Percentiles rank a stretch among this genome's conserved stretches.
These are phyloP conservation scores for Colletotrichum musicola DNA, from an alignment of 2,329 filamentous ascomycete species.

Conservation along the genomic window DNA sequence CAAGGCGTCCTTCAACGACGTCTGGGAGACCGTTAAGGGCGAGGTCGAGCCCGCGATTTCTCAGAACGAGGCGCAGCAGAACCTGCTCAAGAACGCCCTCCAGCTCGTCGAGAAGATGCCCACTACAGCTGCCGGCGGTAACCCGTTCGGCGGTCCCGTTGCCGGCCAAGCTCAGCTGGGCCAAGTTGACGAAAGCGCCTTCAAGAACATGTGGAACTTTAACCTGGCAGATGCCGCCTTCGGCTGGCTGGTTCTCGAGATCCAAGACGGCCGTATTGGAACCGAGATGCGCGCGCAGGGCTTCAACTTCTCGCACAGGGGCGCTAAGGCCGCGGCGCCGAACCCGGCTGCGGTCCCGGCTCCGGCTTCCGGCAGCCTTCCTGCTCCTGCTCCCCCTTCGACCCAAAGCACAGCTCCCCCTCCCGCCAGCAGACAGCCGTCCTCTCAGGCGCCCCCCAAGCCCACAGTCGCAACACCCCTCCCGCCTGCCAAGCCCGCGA, in stretches of 20 bases:
- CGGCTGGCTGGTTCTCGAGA: conserved; percentile 93
- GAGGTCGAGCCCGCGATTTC: conserved; percentile 96
- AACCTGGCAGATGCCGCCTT: conserved; percentile 98
- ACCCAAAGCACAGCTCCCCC: conserved; percentile 51
- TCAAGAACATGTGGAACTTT: conserved; percentile 99
- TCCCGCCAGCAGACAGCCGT: conserved; percentile 51
- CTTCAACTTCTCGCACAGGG: conserved; percentile 98
- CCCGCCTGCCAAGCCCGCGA: conserved; percentile 55
- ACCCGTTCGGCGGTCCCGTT: conserved; percentile 92
- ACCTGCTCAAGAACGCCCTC: conserved; percentile 89
- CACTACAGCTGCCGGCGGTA: conserved; percentile 91
- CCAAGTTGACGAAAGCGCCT: conserved; percentile 96
- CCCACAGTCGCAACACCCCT: conserved; percentile 53
- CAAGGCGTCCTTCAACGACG: conserved; percentile 98
- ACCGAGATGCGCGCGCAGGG: conserved; percentile 99
- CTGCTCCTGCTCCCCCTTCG: conserved; percentile 52
- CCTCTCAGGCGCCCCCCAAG: conserved; percentile 55
- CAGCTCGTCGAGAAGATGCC: conserved; percentile 99
- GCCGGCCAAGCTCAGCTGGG: conserved; percentile 80
- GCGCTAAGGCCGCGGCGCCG: conserved; percentile 74
- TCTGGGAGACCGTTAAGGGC: conserved; percentile 98
- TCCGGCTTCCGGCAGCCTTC: conserved; percentile 48
- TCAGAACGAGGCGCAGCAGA: conserved; percentile 94
- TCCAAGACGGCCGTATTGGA: conserved; percentile 94
- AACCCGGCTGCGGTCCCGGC: conserved; percentile 51